Base-by-base conservation (phyloP, 2,329 filamentous ascomycete genomes). In the Fusarium metavorans region DNA sequence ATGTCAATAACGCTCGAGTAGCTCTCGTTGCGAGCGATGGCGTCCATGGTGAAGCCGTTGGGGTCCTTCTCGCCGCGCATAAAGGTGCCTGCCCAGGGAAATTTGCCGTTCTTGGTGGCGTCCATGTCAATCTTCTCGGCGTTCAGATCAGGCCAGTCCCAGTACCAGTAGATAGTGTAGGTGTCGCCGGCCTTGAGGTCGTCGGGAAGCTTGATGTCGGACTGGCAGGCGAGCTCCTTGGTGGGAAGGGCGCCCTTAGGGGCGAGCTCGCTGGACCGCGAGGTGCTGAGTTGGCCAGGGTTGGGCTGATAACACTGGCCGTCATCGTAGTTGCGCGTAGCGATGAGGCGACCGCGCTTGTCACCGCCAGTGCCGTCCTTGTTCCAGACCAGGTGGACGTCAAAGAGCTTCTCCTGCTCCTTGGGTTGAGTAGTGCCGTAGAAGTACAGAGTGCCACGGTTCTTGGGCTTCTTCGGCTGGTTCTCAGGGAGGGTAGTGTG, bases 101-200 rank as follows among this genome's bases (percentile, higher is more conserved):
- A 87, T 66, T 82, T 81, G 32, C 86, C 84, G 71, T 83, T 74
- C 70, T 80, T 80, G 56, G 83, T 85, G 23, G 78, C 80, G 18
- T 82, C 80, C 39, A 83, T 76, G 73, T 88, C 83, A 69, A 82
- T 83, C 74, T 79, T 82, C 72, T 81, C 82, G 43, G 79, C 77
- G 77, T 85, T 83, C 80, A 91, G 86, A 16, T 90, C 92, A 4
- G 93, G 92, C 94, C 95, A 99, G 82, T 97, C 93, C 97, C 97
- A 98, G 54, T 98, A 92, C 96, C 96, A 98, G 87, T 98, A 97
- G 61, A 98, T 84, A 4, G 95, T 96, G 81, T 95, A 94, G 32
- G 88, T 88, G 34, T 91, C 89, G 52, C 91, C 91, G 11, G 86
- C 82, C n/a, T 88, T 82, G 56, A 91, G 85, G 76, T 93, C 89